Percentiles rank a stretch among this genome's conserved stretches.
phyloP scores from a whole-genome alignment of 306 rosid genomes.

The Glycine tomentella region DNA sequence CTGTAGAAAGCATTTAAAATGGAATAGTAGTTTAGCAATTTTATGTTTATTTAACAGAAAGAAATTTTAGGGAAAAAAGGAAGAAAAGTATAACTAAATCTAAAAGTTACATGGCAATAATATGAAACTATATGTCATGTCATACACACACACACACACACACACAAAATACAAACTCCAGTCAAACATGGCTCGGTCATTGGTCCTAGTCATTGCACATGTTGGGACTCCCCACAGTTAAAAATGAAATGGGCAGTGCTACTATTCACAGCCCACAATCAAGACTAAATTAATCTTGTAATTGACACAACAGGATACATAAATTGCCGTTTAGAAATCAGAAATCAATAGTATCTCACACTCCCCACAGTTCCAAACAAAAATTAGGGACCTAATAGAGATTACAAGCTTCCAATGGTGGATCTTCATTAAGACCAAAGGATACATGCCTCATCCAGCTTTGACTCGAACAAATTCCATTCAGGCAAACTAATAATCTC shows the following conservation, averaged over 20 bases:
- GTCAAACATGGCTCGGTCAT: constrained; percentile 2
- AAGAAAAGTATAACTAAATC: neutral
- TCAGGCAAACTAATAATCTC: too few relatives aligned
- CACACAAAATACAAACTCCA: neutral
- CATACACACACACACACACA: neutral
- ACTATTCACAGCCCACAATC: constrained; percentile 27
- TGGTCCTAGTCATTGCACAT: neutral
- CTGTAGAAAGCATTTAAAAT: constrained; percentile 66
- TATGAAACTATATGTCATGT: neutral
- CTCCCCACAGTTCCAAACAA: constrained; percentile 4
- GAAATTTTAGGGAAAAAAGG: neutral
- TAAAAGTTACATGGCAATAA: constrained; percentile 15
- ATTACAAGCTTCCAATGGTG: neutral
- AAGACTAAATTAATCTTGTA: constrained; percentile 13
- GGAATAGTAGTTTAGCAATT: constrained; percentile 53
- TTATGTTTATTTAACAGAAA: neutral
- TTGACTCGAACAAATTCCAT: too few relatives aligned
- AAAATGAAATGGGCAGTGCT: constrained; percentile 19
- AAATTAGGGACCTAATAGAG: constrained; percentile 7
- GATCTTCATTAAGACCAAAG: constrained; percentile 12
- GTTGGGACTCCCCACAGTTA: constrained; percentile 16
- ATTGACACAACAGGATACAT: constrained; percentile 3
- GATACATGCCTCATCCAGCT: neutral
- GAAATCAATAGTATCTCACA: constrained; percentile 17
- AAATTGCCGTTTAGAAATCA: constrained; percentile 14